A percentile compares a stretch with the other conserved stretches of the same genome.
phyloP scores from a whole-genome alignment of 2,329 filamentous ascomycete genomes.

The Pseudocercospora macadamiae region DNA sequence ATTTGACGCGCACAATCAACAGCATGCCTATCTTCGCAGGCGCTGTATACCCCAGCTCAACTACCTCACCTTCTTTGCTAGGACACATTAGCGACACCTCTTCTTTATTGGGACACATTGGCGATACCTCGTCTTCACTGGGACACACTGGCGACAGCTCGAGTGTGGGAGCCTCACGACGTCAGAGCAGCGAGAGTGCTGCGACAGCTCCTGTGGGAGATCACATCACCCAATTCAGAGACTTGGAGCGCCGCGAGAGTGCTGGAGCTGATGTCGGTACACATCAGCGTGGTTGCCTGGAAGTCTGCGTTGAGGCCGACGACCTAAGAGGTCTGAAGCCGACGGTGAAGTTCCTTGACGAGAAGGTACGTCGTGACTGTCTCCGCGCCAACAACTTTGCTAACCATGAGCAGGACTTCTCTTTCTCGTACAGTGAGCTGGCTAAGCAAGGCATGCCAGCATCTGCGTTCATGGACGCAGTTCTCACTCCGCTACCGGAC shows the following conservation, averaged over 20 bases:
- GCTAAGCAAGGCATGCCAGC: constrained; percentile 19
- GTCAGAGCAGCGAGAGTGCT: neutral
- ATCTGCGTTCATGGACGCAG: constrained; percentile 11
- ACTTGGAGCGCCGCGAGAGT: neutral
- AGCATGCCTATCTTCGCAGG: constrained; percentile 20
- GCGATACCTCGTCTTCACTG: neutral
- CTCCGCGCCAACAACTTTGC: neutral
- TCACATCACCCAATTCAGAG: neutral
- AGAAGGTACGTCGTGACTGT: neutral
- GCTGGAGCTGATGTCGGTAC: neutral
- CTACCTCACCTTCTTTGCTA: neutral
- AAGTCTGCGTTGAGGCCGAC: constrained; percentile 20
- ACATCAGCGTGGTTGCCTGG: constrained; percentile 17
- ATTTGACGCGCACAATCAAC: constrained; percentile 21
- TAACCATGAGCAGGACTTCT: constrained; percentile 6
- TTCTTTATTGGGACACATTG: neutral
- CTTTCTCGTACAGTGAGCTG: constrained; percentile 12
- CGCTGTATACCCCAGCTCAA: neutral
- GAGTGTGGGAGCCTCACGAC: neutral
- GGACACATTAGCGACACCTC: neutral
- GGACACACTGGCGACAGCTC: neutral
- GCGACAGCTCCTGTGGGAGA: too few species aligned
- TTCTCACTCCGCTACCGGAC: constrained; percentile 24
- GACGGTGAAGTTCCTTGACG: constrained; percentile 12
- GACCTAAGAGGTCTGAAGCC: constrained; percentile 21